These are phyloP conservation scores for Akanthomyces uredinophilus DNA, from an alignment of 2,329 filamentous ascomycete species.

Conservation along the genomic window DNA sequence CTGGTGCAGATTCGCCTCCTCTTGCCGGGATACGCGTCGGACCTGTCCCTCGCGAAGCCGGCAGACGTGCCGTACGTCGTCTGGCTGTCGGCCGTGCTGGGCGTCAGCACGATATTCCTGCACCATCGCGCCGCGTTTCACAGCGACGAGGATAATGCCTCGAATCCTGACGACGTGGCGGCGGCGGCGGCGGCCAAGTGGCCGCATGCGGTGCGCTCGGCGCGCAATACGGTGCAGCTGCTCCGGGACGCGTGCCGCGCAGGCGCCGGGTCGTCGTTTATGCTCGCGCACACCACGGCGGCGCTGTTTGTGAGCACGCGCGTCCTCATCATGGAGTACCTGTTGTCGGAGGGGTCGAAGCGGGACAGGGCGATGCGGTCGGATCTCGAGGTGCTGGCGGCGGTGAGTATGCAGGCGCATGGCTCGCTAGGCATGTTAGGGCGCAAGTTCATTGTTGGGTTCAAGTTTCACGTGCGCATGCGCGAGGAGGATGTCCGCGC, in stretches of 20 bases:
- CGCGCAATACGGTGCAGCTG: constrained; percentile 17
- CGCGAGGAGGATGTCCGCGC: constrained; percentile 13
- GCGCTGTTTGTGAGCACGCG: constrained; percentile 19
- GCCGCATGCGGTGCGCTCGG: constrained; percentile 22
- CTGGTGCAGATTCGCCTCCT: constrained; percentile 21
- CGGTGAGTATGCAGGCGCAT: constrained; percentile 17
- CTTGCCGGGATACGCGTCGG: constrained; percentile 20
- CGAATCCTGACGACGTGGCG: constrained; percentile 9
- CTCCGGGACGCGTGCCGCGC: constrained; percentile 20
- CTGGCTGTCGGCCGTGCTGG: constrained; percentile 21
- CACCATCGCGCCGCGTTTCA: constrained; percentile 18
- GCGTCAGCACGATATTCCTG: constrained; percentile 19
- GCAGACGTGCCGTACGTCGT: constrained; percentile 18
- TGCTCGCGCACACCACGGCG: constrained; percentile 19
- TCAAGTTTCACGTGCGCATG: constrained; percentile 19
- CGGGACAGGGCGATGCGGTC: constrained; percentile 17
- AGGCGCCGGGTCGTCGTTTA: constrained; percentile 13
- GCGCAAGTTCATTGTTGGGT: constrained; percentile 20
- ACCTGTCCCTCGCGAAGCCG: constrained; percentile 19
- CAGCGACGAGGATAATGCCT: constrained; percentile 14
- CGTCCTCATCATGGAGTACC: constrained; percentile 21
- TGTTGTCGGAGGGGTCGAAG: not conserved
- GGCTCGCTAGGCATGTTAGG: constrained; percentile 18
- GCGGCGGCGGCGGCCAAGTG: constrained; percentile 16
- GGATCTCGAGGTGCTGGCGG: constrained; percentile 21